Percentiles rank a stretch among this genome's conserved stretches.
phyloP scores from a whole-genome alignment of 2,329 filamentous ascomycete genomes.

The Trichoderma afroharzianum region DNA sequence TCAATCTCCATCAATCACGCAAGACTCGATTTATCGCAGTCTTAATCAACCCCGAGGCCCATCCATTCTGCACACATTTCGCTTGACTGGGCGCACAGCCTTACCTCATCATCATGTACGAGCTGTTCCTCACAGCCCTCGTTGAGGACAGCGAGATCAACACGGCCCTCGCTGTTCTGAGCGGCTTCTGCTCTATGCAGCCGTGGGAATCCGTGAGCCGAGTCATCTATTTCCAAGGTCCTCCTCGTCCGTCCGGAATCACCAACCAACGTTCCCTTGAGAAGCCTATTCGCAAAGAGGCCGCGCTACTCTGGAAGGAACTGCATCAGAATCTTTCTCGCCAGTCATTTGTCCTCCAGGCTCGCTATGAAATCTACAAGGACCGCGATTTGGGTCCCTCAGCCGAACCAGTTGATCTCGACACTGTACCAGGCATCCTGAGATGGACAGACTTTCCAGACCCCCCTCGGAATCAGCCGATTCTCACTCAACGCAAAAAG shows the following conservation, averaged over 20 bases:
- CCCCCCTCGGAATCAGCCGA: constrained; percentile 44
- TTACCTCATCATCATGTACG: constrained; percentile 44
- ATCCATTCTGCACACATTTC: neutral
- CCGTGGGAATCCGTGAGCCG: constrained; percentile 48
- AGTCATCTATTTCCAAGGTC: constrained; percentile 53
- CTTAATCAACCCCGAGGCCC: neutral
- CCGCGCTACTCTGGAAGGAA: constrained; percentile 46
- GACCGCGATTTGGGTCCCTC: constrained; percentile 44
- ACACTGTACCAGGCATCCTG: constrained; percentile 45
- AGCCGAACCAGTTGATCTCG: constrained; percentile 36
- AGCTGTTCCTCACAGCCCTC: constrained; percentile 55
- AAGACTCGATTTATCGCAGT: neutral
- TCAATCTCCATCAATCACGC: neutral
- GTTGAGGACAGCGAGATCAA: constrained; percentile 49
- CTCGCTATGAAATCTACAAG: constrained; percentile 51
- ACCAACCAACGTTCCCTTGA: constrained; percentile 39
- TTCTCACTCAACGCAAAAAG: constrained; percentile 51
- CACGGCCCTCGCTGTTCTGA: constrained; percentile 49
- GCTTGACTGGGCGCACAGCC: neutral
- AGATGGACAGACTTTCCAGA: constrained; percentile 61
- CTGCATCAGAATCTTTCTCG: constrained; percentile 52
- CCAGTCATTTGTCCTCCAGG: constrained; percentile 55
- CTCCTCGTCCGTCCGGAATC: constrained; percentile 43
- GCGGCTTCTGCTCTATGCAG: constrained; percentile 55
- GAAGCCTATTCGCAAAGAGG: constrained; percentile 38